Evolutionary conservation across 176 grass and related monocot genomes (phyloP).

Genomic region (Cenchrus americanus): DNA sequence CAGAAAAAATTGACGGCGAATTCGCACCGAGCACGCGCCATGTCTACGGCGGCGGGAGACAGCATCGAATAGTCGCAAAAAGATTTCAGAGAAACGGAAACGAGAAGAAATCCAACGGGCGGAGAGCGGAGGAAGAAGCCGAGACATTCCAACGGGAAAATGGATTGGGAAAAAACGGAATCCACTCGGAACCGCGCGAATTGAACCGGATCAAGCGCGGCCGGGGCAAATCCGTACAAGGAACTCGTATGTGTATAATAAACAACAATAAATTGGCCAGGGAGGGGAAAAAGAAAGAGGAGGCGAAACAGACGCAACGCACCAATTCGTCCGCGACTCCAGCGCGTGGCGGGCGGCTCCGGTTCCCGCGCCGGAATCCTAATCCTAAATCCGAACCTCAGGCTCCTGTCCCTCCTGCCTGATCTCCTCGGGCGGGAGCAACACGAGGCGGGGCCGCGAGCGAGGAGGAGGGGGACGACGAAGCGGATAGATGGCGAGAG

Average conservation of each 20-base stretch:
- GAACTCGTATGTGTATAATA: not conserved
- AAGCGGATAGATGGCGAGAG: constrained; percentile 39
- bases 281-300: not conserved
- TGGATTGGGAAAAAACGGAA: not conserved
- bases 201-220: constrained; percentile 4
- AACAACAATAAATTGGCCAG: not conserved
- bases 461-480: not conserved
- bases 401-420: constrained; percentile 20
- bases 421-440: constrained; percentile 10
- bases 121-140: not conserved
- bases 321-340: constrained; percentile 37
- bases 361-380: constrained; percentile 15
- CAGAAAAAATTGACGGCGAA: not conserved
- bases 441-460: not conserved
- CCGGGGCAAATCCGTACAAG: not conserved
- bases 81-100: constrained; percentile 5
- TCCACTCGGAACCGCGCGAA: not conserved
- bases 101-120: not conserved
- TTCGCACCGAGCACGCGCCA: not conserved
- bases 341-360: not conserved
- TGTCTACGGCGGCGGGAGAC: not conserved
- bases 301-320: not conserved
- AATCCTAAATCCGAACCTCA: not conserved
- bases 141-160: not conserved
- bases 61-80: constrained; percentile 22